Evolutionary conservation across 2,329 filamentous ascomycete genomes (phyloP), one percentile per base, ranked within the genome.

Genomic region (Phyllosticta citribraziliensis): DNA sequence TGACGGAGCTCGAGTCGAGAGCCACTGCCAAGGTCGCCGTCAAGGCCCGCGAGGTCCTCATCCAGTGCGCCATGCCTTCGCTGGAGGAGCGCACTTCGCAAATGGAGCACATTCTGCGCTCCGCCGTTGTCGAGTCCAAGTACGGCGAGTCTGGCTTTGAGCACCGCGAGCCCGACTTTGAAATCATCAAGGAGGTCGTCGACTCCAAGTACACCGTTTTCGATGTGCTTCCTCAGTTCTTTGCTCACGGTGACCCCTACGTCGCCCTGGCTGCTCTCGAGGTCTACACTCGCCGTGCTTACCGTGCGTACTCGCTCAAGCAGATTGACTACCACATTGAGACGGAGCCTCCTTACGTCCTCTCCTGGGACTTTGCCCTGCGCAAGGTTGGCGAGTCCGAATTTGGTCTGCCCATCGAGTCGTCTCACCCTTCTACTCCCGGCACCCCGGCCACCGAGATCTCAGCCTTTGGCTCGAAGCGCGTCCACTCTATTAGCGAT

Each of bases 141-240:
- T 99, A 99, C 70, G 94, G 94, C 63, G 94, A 99, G 82, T 92
- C 90, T 63, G 92, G 93, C 57, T 96, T 90, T 89, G 93, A 97
- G 65, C 94, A 99, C 78, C 84, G 94, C 66, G 89, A 97, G 76
- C 94, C 94, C 55, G 90, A 88, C 76, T 79, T 96, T 59, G 88
- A 95, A 22, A 81, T 96, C 65, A 88, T 99, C 78, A 96, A 96
- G 81, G 94, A 99, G 75, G 92, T 99, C 33, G 91, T 99, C 58
- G 94, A 99, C 76, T 97, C 94, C 60, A 96, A 96, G 79, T 97
- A 95, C 80, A 97, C 93, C 52, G 94, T 99, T 65, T 96, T 97
- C 68, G 94, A 99, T 72, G 94, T 99, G 19, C 77, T 99, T 66
- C 89, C 93, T 8, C 86, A 91, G 62, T 99, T 99, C 84, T 99